A percentile compares a stretch with the other conserved stretches of the same genome.
Evolutionary conservation across 345 rosid genomes (phyloP).

Genomic region (Arabidopsis arenosa): DNA sequence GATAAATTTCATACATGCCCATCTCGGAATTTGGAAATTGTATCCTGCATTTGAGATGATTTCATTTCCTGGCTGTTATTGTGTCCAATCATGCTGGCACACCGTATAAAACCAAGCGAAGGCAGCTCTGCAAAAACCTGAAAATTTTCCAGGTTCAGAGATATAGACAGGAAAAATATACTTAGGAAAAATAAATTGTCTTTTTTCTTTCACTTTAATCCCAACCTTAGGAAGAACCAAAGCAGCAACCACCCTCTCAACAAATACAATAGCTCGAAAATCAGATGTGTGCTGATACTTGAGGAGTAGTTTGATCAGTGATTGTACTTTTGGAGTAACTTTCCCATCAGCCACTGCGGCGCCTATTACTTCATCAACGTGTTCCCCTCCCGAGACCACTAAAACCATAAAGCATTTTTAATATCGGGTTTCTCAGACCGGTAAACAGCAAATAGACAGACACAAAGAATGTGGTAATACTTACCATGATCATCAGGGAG

Average conservation of each 20-base stretch:
- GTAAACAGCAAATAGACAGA: conserved; percentile 4
- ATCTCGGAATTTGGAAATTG: conserved; percentile 90
- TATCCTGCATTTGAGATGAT: conserved; percentile 93
- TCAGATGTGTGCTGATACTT: conserved; percentile 87
- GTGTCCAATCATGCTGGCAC: conserved; percentile 97
- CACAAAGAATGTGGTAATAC: conserved; percentile 36
- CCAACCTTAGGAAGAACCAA: conserved; percentile 97
- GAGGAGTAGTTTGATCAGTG: conserved; percentile 82
- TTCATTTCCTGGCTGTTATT: conserved; percentile 98
- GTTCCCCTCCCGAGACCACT: conserved; percentile 99
- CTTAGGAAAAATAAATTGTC: not conserved
- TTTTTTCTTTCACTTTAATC: conserved; percentile 4
- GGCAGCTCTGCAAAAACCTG: conserved; percentile 96
- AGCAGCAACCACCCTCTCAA: conserved; percentile 97
- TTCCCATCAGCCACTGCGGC: conserved; percentile 99
- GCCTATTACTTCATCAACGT: conserved; percentile 89
- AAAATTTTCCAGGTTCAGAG: conserved; percentile 8
- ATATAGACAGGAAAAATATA: conserved; percentile 8
- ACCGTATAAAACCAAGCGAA: conserved; percentile 77
- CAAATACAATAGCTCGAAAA: conserved; percentile 98
- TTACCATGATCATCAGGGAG: conserved; percentile 89
- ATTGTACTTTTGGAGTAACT: conserved; percentile 98
- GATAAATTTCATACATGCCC: conserved; percentile 70
- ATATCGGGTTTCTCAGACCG: not conserved
- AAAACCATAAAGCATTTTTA: conserved; percentile 13